Base-by-base conservation (phyloP, 208 protist genomes). In the Leishmania braziliensis region DNA sequence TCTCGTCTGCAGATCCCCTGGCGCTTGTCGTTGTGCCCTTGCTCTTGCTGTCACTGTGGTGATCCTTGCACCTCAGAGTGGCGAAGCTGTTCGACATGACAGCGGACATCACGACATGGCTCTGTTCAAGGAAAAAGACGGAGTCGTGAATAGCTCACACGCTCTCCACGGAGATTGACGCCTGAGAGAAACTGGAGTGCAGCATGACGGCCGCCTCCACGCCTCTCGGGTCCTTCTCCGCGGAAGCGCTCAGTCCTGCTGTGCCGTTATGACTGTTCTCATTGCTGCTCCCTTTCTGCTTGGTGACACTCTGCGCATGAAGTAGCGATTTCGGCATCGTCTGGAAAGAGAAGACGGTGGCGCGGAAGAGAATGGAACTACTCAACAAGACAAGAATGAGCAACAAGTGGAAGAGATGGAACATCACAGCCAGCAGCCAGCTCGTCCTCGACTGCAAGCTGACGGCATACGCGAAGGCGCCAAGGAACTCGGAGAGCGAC, bases 71-170 rank as follows among this genome's bases (percentile, higher is more conserved):
- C 50, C 73, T 14, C 51, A 83, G 73, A 23, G 75, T 71, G 46
- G 71, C 36, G 65, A 87, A 86, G 81, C 84, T 88, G 74, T 84
- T 83, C n/a, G 69, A 72, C 43, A 90, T 88, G 23, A 74, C n/a
- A 46, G 81, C 80, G 66, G 75, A 74, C 39, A 81, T 78, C 60
- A 92, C 86, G 62, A 83, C 73, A 53, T 87, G 81, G 53, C 82
- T 86, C 23, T 60, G 71, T 43, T 86, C 83, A 8, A 89, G 82
- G 51, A 92, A 92, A 77, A 92, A 92, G 56, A 87, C 3, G 5
- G 81, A 77, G 78, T 92, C 86, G 75, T 92, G 89, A 36, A 92
- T 87, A 10, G 86, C 78, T 84, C 86, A 92, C 18, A 92, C 46
- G 62, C 80, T 88, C 79, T 88, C 89, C 16, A 88, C 80, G 12